Evolutionary conservation across 768 basidiomycete genomes (phyloP), one percentile per base, ranked within the genome.

Genomic region (Termitomyces sp.): DNA sequence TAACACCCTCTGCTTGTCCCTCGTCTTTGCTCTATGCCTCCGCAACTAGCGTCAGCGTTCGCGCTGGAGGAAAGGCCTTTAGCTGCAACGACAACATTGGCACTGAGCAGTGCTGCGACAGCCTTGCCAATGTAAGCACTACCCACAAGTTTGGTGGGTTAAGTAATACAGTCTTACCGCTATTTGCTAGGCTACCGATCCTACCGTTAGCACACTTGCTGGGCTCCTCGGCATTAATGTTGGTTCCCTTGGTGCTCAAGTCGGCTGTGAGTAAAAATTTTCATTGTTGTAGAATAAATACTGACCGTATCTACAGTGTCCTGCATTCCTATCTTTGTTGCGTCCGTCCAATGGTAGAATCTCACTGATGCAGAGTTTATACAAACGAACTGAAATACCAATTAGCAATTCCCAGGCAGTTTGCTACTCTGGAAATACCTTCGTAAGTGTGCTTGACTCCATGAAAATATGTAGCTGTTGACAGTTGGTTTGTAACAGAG

Each of bases 341-440:
- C 48, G 13, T 32, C 48, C 18, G 37, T 1, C 6, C 51, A 56
- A 47, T 58, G 63, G 52, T 55, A 50, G 39, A n/a, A 24, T 4
- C 5, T n/a, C 2, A n/a, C 27, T 18, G 16, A 24, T 30, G 16
- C 6, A 13, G 18, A 51, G 12, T 51, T 39, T 9, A 24, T n/a
- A 2, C 9, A 27, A 39, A 10, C 22, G 3, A 51, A 9, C 26
- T 13, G 7, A 26, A 37, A n/a, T 7, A 30, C 24, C 5, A 7
- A 24, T 53, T 8, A 62, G 65, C 60, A 43, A 39, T 30, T 13
- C 43, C 18, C 64, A 67, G 50, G 43, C 60, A 12, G 64, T 53
- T 52, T 67, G 65, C 60, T 67, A 64, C 60, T 50, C 56, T 32
- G 57, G 58, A 40, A 57, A 66, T 53, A 62, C 18, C 43, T 64